Conservation (phyloP, 495 filamentous ascomycete genomes). For the Durotheca rogersii region DNA sequence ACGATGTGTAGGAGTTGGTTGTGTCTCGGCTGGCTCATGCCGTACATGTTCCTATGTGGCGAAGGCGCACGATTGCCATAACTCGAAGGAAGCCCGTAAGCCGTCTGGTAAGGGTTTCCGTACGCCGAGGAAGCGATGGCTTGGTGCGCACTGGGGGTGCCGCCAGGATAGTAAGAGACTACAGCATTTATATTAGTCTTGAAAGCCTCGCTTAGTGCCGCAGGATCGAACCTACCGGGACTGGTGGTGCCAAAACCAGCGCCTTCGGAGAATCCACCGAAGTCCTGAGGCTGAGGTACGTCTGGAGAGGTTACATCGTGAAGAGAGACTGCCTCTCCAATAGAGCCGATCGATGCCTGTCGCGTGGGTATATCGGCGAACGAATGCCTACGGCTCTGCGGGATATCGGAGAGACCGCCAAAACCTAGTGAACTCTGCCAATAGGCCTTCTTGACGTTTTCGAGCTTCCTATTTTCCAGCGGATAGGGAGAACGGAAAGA, state of each 20-base stretch:
- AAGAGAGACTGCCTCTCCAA: constrained; percentile 53
- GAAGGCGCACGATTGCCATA: constrained; percentile 58
- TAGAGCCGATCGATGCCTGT: constrained; percentile 67
- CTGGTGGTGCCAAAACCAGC: constrained; percentile 34
- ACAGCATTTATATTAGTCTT: constrained; percentile 30
- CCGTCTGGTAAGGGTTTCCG: constrained; percentile 40
- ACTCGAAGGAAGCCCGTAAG: constrained; percentile 52
- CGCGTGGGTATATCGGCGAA: constrained; percentile 80
- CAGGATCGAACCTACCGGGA: constrained; percentile 38
- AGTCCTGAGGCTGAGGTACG: constrained; percentile 41
- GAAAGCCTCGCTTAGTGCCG: no score
- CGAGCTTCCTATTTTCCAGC: constrained; percentile 71
- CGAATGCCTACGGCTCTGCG: constrained; percentile 93
- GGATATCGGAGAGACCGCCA: constrained; percentile 64
- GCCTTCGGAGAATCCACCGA: constrained; percentile 35
- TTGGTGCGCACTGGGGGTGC: constrained; percentile 38
- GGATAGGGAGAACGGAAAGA: constrained; percentile 57
- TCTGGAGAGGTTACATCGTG: constrained; percentile 48
- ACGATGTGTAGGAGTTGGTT: constrained; percentile 89
- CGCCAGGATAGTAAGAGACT: constrained; percentile 54
- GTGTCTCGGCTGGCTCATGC: constrained; percentile 65
- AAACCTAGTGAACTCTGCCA: constrained; percentile 91
- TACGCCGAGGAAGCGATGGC: constrained; percentile 42
- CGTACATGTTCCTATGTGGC: constrained; percentile 61
- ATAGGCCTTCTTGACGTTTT: constrained; percentile 75